phyloP scores from a whole-genome alignment of 148 eudicot genomes.

The Spergularia bocconei region DNA sequence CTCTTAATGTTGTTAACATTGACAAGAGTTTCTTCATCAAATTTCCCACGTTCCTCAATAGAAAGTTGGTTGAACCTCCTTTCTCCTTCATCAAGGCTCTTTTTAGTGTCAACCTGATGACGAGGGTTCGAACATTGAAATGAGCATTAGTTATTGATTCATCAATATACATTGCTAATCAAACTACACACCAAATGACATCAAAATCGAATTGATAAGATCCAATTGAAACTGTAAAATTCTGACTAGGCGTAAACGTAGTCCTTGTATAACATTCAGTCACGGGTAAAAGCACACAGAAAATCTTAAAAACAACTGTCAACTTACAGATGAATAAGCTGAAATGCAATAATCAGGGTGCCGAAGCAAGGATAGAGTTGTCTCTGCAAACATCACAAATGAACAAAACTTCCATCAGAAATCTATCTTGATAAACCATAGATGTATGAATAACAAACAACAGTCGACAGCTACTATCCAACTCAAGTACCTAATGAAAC shows the following conservation, averaged over 20 bases:
- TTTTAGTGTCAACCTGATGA: slow-evolving; percentile 70
- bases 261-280: not conserved
- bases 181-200: not conserved
- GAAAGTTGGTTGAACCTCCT: slow-evolving; percentile 84
- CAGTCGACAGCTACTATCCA: not conserved
- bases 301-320: slow-evolving; percentile 8
- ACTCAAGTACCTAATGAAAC: not conserved
- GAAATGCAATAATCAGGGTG: slow-evolving; percentile 98
- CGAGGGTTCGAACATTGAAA: not conserved
- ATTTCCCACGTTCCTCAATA: slow-evolving; percentile 90
- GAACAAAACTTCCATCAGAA: not conserved
- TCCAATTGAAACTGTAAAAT: no score
- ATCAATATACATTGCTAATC: not conserved
- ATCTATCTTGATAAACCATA: not conserved
- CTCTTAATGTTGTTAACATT: slow-evolving; percentile 80
- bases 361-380: slow-evolving; percentile 83
- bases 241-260: not conserved
- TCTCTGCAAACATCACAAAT: slow-evolving; percentile 56
- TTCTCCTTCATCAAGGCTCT: slow-evolving; percentile 82
- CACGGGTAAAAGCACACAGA: not conserved
- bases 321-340: slow-evolving; percentile 89
- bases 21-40: slow-evolving; percentile 94
- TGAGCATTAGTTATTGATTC: not conserved
- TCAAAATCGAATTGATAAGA: not conserved
- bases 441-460: slow-evolving; percentile 1